These are phyloP conservation scores for Lentinula sp. DNA, from an alignment of 768 basidiomycete species.

Conservation along the genomic window DNA sequence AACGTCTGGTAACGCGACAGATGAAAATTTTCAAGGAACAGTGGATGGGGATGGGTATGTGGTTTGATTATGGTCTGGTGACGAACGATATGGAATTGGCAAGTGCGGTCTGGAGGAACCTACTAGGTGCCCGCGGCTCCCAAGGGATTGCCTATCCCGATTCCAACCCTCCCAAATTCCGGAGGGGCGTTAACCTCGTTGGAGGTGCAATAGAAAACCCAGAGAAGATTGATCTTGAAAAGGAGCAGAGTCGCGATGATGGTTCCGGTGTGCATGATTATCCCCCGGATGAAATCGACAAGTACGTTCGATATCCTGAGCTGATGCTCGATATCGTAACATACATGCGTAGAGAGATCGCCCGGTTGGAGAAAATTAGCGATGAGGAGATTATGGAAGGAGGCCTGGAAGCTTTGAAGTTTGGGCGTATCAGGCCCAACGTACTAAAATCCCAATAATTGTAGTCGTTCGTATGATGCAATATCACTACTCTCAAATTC, in stretches of 20 bases:
- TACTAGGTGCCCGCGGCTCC: slow-evolving; percentile 82
- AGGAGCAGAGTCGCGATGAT: slow-evolving; percentile 59
- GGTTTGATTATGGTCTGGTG: slow-evolving; percentile 74
- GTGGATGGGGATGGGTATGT: slow-evolving; percentile 77
- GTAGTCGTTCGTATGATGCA: neutral
- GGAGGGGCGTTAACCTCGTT: slow-evolving; percentile 65
- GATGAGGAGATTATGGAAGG: slow-evolving; percentile 39
- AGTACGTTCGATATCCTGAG: slow-evolving; percentile 70
- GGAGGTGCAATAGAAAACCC: slow-evolving; percentile 61
- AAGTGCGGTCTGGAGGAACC: slow-evolving; percentile 84
- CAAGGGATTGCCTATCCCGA: slow-evolving; percentile 51
- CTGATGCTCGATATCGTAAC: slow-evolving; percentile 64
- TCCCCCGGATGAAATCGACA: slow-evolving; percentile 47
- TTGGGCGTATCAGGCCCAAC: slow-evolving; percentile 25
- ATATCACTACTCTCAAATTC: too few relatives aligned
- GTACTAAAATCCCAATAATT: neutral
- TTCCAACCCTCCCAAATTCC: slow-evolving; percentile 28
- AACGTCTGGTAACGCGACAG: slow-evolving; percentile 75
- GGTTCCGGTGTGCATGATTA: slow-evolving; percentile 72
- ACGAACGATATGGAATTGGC: slow-evolving; percentile 80
- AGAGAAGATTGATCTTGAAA: slow-evolving; percentile 43
- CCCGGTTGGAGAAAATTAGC: slow-evolving; percentile 51
- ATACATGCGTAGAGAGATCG: slow-evolving; percentile 70
- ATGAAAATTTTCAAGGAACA: slow-evolving; percentile 93
- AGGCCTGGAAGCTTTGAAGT: slow-evolving; percentile 29